phyloP scores from a whole-genome alignment of 2,329 filamentous ascomycete species.

The Ophiosphaerella herpotricha region DNA sequence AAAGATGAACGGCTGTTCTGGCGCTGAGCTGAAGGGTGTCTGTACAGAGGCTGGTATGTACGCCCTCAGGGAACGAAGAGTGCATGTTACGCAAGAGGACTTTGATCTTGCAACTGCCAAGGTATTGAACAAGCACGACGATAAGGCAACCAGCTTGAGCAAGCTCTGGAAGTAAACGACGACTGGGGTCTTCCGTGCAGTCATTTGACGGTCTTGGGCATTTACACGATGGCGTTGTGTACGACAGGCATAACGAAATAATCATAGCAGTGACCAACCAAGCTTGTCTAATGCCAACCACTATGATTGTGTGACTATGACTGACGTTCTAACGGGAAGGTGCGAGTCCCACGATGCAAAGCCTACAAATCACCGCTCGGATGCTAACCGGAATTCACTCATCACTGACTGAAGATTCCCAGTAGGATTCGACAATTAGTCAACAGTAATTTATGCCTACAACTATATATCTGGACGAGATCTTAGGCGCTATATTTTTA shows the following conservation, averaged over 20 bases:
- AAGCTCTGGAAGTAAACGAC: conserved; percentile 77
- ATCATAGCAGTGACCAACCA: neutral
- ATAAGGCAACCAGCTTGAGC: conserved; percentile 90
- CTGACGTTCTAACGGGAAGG: too few relatives aligned
- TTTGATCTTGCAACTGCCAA: conserved; percentile 98
- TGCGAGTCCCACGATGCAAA: too few relatives aligned
- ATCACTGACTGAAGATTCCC: neutral
- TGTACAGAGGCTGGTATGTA: conserved; percentile 99
- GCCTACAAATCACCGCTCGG: too few relatives aligned
- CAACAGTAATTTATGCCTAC: too few relatives aligned
- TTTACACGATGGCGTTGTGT: conserved; percentile 11
- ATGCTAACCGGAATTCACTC: too few relatives aligned
- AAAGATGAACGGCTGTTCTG: conserved; percentile 99
- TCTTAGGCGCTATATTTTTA: too few relatives aligned
- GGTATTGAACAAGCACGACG: conserved; percentile 99
- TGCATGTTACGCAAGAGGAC: conserved; percentile 98
- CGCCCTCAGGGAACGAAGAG: conserved; percentile 88
- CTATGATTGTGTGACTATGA: neutral
- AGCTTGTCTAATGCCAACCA: neutral
- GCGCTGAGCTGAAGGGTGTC: conserved; percentile 96
- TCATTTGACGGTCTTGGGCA: neutral
- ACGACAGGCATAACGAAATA: conserved; percentile 19
- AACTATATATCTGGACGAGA: too few relatives aligned
- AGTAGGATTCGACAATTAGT: too few relatives aligned
- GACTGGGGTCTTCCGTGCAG: neutral